phyloP scores from a whole-genome alignment of 2,329 filamentous ascomycete species.

The Aspergillus sp. region DNA sequence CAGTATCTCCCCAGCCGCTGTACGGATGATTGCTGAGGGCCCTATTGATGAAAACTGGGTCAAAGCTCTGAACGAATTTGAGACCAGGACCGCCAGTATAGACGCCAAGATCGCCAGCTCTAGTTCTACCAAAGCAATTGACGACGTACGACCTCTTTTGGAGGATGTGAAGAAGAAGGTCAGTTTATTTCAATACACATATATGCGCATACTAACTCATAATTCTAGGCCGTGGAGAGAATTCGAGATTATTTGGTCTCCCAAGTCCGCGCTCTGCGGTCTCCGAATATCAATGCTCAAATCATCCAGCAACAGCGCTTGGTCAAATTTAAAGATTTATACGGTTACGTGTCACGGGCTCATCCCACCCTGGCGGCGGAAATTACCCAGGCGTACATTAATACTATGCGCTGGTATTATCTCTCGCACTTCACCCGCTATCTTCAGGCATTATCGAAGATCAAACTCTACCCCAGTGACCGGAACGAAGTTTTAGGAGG shows the following conservation, averaged over 20 bases:
- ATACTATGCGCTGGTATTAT: slow-evolving; percentile 99
- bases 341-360: slow-evolving; percentile 77
- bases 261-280: slow-evolving; percentile 90
- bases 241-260: slow-evolving; percentile 92
- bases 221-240: slow-evolving; percentile 73
- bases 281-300: slow-evolving; percentile 95
- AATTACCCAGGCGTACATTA: slow-evolving; percentile 90
- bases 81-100: slow-evolving; percentile 71
- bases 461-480: slow-evolving; percentile 80
- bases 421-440: slow-evolving; percentile 88
- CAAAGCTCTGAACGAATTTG: slow-evolving; percentile 77
- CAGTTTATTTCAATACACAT: slow-evolving; percentile 14
- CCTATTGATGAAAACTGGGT: slow-evolving; percentile 88
- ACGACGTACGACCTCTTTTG: slow-evolving; percentile 81
- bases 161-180: slow-evolving; percentile 82
- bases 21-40: slow-evolving; percentile 83
- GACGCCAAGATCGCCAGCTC: slow-evolving; percentile 65
- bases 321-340: slow-evolving; percentile 83
- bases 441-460: slow-evolving; percentile 75
- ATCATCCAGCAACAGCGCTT: slow-evolving; percentile 94
- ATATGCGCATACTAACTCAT: slow-evolving; percentile 12
- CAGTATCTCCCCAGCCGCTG: slow-evolving; percentile 78
- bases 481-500: slow-evolving; percentile 80
- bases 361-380: slow-evolving; percentile 83
- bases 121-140: slow-evolving; percentile 69